Evolutionary conservation across 805 yeast genomes (phyloP), one percentile per base, ranked within the genome.

Genomic region (Sugiyamaella qingdaonensis): DNA sequence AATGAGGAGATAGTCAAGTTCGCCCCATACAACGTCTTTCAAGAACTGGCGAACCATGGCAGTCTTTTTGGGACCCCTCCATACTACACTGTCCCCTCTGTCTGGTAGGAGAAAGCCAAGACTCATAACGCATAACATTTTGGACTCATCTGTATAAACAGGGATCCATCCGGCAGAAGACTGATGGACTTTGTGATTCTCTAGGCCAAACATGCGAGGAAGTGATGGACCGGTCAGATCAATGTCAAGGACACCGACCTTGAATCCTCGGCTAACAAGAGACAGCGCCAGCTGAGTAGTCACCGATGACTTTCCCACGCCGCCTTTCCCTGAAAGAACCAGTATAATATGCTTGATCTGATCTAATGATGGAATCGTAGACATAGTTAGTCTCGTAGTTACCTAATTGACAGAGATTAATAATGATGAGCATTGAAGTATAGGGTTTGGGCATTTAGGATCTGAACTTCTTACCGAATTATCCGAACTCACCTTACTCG

Each of bases 51-150:
- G 79, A 35, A 94, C 87, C 98, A 94, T 94, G 11, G 97, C 97
- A 0, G 97, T 91, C 66, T 95, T 94, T 70, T 92, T 90, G 2
- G 99, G 99, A 0, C 99, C 99, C 64, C 98, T 77, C 99, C 99
- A 94, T 9, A 94, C 97, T 14, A 94, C 94, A 24, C 95, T 83
- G 62, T 86, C 88, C 27, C 95, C 95, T 57, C 98, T 71, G 64
- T 88, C 85, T 24, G 85, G 84, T 5, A 94, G 70, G 49, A 94
- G 69, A 65, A 94, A 94, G 5, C 98, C 99, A 11, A 94, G 68
- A 2, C 96, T 88, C 86, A 92, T 89, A 44, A 91, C 78, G 27
- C 80, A 77, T 10, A 92, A 69, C 64, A 80, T 64, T 54, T 77
- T 69, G 27, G 69, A 52, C 11, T 60, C 56, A 51, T 73, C 78